Conservation (phyloP, 805 yeast genomes). For the Candida ponderosae region DNA sequence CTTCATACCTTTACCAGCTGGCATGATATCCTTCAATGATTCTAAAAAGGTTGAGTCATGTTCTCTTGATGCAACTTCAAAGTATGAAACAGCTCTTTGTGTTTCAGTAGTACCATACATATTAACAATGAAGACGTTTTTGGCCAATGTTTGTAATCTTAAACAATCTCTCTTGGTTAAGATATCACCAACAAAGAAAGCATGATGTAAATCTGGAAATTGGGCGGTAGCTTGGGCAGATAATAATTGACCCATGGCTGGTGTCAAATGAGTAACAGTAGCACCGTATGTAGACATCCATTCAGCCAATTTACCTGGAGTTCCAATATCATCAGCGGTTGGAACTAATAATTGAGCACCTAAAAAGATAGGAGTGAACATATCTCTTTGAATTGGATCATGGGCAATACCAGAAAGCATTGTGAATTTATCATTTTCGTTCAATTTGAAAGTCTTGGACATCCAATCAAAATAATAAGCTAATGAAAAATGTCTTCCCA, state of each 20-base stretch:
- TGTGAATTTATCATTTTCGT: conserved; percentile 81
- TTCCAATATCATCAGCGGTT: conserved; percentile 95
- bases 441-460: conserved; percentile 75
- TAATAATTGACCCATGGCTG: conserved; percentile 97
- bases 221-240: conserved; percentile 92
- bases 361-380: conserved; percentile 93
- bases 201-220: conserved; percentile 84
- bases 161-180: conserved; percentile 95
- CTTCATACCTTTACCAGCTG: conserved; percentile 97
- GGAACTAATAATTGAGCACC: conserved; percentile 95
- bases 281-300: conserved; percentile 94
- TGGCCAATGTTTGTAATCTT: conserved; percentile 85
- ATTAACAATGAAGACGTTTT: conserved; percentile 83
- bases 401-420: conserved; percentile 99
- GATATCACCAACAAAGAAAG: conserved; percentile 97
- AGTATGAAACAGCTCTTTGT: conserved; percentile 95
- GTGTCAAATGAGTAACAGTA: conserved; percentile 95
- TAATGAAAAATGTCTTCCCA: conserved; percentile 93
- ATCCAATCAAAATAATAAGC: conserved; percentile 99
- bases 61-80: conserved; percentile 71
- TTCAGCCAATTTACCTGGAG: conserved; percentile 94
- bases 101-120: conserved; percentile 99
- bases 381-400: conserved; percentile 98
- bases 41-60: conserved; percentile 68
- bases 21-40: conserved; percentile 89